Evolutionary conservation across 257 asterid genomes (phyloP).

Genomic region (Eustoma russellianum): DNA sequence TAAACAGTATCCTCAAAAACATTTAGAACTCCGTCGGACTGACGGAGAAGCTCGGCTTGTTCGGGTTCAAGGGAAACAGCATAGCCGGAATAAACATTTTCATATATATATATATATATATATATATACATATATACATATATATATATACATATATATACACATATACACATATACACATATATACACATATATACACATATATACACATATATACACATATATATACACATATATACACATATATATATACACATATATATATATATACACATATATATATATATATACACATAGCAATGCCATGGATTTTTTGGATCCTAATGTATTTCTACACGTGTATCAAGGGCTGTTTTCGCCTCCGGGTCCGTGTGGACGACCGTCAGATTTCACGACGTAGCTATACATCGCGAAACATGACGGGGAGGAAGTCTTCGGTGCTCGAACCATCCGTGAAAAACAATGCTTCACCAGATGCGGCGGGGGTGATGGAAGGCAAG

Average conservation of each 20-base stretch:
- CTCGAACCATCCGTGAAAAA: not conserved
- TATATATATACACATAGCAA: no score
- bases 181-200: no score
- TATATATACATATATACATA: no score
- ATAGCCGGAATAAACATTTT: constrained; percentile 31
- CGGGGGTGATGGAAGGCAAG: not conserved
- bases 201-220: no score
- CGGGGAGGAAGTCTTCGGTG: constrained; percentile 1
- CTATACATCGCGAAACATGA: no score
- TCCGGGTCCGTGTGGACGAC: not conserved
- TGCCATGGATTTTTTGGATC: constrained; percentile 74
- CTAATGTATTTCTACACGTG: constrained; percentile 44
- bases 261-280: no score
- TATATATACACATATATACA: no score
- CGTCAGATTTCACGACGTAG: constrained; percentile 7
- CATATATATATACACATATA: no score
- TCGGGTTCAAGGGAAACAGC: constrained; percentile 26
- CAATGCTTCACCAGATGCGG: not conserved
- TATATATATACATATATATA: no score
- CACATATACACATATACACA: no score
- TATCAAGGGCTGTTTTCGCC: constrained; percentile 31
- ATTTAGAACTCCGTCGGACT: constrained; percentile 27
- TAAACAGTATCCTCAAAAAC: constrained; percentile 35
- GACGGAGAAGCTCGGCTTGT: constrained; percentile 29
- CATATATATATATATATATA: constrained; percentile 30